These are phyloP conservation scores for Aspergillus tubingensis DNA, from an alignment of 2,329 filamentous ascomycete species.

Conservation along the genomic window DNA sequence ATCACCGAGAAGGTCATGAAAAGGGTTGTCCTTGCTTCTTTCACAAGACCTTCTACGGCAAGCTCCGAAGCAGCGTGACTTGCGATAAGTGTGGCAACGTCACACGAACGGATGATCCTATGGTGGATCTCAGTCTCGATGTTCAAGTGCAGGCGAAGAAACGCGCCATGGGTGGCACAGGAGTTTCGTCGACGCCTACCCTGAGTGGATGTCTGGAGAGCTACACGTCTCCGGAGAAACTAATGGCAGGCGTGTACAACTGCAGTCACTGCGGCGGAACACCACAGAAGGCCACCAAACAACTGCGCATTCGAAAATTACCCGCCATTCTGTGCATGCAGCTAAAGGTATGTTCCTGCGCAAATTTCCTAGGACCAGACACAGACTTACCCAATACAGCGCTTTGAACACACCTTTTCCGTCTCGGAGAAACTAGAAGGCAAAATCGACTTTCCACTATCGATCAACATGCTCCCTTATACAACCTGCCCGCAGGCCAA, in stretches of 20 bases:
- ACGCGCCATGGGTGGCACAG: slow-evolving; percentile 42
- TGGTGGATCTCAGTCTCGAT: slow-evolving; percentile 86
- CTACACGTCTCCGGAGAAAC: slow-evolving; percentile 80
- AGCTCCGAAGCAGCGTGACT: slow-evolving; percentile 84
- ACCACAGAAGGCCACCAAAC: slow-evolving; percentile 75
- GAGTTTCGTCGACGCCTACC: slow-evolving; percentile 52
- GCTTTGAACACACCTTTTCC: slow-evolving; percentile 75
- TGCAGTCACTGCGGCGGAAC: slow-evolving; percentile 77
- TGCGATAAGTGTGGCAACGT: slow-evolving; percentile 84
- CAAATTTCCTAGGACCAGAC: background rate
- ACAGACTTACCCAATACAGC: slow-evolving; percentile 39
- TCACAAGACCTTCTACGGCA: slow-evolving; percentile 92
- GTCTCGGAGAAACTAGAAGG: slow-evolving; percentile 85
- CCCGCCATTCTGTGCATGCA: slow-evolving; percentile 91
- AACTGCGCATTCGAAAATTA: slow-evolving; percentile 78
- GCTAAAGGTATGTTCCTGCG: slow-evolving; percentile 66
- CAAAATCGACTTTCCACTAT: slow-evolving; percentile 79
- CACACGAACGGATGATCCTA: slow-evolving; percentile 81
- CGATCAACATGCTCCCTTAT: slow-evolving; percentile 88
- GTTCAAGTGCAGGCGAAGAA: slow-evolving; percentile 71
- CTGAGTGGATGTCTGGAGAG: slow-evolving; percentile 79
- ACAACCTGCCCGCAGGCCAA: slow-evolving; percentile 63
- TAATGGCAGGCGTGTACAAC: slow-evolving; percentile 74
- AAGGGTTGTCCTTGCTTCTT: slow-evolving; percentile 80
- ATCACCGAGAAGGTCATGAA: slow-evolving; percentile 61